These are phyloP conservation scores for Mortierella sp. DNA, from an alignment of 371 early-diverging fungal species.

Conservation along the genomic window DNA sequence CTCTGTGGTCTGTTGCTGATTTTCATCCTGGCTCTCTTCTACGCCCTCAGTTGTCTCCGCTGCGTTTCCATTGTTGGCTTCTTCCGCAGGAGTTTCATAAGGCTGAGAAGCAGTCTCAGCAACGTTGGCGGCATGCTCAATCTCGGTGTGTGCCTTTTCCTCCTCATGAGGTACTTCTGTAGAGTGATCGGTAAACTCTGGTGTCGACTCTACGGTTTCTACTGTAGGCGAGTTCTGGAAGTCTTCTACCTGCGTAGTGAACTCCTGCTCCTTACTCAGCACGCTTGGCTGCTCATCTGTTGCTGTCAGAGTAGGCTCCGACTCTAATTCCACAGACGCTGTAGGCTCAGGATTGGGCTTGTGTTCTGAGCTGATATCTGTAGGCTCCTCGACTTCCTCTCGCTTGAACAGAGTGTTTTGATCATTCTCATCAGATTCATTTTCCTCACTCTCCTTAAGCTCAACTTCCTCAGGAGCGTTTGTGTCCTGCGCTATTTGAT, in stretches of 20 bases:
- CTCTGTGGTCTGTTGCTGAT: not conserved
- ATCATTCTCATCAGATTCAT: not conserved
- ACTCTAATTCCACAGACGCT: not conserved
- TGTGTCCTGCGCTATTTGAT: not conserved
- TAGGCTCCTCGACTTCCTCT: not conserved
- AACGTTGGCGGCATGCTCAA: not conserved
- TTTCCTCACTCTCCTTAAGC: not conserved
- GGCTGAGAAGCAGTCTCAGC: not conserved
- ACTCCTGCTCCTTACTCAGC: not conserved
- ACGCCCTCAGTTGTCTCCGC: not conserved
- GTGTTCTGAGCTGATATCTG: not conserved
- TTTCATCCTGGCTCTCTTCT: constrained; percentile 10
- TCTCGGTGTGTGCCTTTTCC: not conserved
- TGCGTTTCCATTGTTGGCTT: constrained; percentile 12
- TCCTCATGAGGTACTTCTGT: constrained; percentile 11
- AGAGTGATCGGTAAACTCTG: constrained; percentile 25
- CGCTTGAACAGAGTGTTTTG: not conserved
- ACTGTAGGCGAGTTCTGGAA: not conserved
- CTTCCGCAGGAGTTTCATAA: not conserved
- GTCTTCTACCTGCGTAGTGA: not conserved
- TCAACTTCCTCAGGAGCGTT: not conserved
- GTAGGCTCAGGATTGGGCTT: constrained; percentile 5
- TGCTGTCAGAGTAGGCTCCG: constrained; percentile 4
- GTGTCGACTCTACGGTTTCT: constrained; percentile 18
- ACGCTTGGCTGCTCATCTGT: not conserved